A percentile compares a stretch with the other conserved stretches of the same genome.
These are phyloP conservation scores for Fusarium hostae DNA, from an alignment of 2,329 filamentous ascomycete genomes.

Conservation along the genomic window DNA sequence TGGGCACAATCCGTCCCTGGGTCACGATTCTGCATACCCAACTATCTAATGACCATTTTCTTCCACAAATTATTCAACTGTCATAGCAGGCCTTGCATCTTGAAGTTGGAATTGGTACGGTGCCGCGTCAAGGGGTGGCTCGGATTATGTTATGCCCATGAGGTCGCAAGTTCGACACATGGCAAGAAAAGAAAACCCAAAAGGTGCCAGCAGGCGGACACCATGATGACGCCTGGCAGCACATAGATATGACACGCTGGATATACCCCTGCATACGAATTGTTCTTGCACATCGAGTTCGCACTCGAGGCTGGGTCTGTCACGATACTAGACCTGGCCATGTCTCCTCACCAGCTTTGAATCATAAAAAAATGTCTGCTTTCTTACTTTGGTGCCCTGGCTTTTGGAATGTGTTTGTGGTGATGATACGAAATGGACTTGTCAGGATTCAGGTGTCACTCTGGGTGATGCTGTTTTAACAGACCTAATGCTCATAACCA, in stretches of 20 bases:
- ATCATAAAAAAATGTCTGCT: slow-evolving; percentile 43
- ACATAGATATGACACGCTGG: slow-evolving; percentile 48
- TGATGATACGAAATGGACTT: slow-evolving; percentile 7
- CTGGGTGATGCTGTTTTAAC: neutral
- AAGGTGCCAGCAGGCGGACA: slow-evolving; percentile 41
- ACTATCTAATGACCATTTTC: slow-evolving; percentile 46
- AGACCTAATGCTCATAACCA: slow-evolving; percentile 6
- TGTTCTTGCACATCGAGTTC: slow-evolving; percentile 43
- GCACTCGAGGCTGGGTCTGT: slow-evolving; percentile 42
- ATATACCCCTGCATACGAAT: slow-evolving; percentile 48
- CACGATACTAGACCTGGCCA: slow-evolving; percentile 42
- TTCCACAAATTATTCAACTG: slow-evolving; percentile 39
- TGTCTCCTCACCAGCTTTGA: slow-evolving; percentile 42
- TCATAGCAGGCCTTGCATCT: slow-evolving; percentile 46
- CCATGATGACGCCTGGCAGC: slow-evolving; percentile 41
- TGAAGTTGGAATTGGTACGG: slow-evolving; percentile 40
- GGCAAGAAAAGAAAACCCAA: slow-evolving; percentile 26
- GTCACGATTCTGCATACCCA: slow-evolving; percentile 35
- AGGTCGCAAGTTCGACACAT: slow-evolving; percentile 33
- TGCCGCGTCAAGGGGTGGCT: slow-evolving; percentile 36
- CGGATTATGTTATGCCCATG: slow-evolving; percentile 31
- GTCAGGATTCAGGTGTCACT: slow-evolving; percentile 8
- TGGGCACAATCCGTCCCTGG: slow-evolving; percentile 17
- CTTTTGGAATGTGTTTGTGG: slow-evolving; percentile 14
- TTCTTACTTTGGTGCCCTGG: slow-evolving; percentile 25